phyloP scores from a whole-genome alignment of 495 filamentous ascomycete genomes.

The Sordaria brevicollis region DNA sequence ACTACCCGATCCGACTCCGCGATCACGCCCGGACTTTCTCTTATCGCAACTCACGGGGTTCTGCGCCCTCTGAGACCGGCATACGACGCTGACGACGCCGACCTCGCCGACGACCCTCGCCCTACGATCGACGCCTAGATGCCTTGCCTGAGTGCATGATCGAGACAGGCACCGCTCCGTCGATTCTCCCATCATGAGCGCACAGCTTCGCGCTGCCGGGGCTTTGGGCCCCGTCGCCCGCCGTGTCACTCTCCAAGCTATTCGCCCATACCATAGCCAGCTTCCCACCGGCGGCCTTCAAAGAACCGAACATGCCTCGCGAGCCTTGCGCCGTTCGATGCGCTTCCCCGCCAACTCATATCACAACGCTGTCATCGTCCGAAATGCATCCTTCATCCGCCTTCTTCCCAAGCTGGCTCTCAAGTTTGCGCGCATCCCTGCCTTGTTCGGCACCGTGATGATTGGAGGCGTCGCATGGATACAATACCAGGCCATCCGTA shows the following conservation, averaged over 20 bases:
- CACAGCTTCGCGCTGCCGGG: slow-evolving; percentile 67
- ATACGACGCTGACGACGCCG: background rate
- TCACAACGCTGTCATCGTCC: slow-evolving; percentile 76
- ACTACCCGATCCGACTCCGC: background rate
- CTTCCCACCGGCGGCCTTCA: slow-evolving; percentile 60
- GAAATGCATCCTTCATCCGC: slow-evolving; percentile 76
- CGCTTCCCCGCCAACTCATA: slow-evolving; percentile 73
- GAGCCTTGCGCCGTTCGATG: slow-evolving; percentile 47
- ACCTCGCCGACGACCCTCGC: background rate
- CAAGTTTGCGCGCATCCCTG: slow-evolving; percentile 79
- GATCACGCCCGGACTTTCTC: background rate
- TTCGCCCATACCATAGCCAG: slow-evolving; percentile 53
- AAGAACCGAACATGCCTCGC: slow-evolving; percentile 50
- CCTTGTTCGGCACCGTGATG: slow-evolving; percentile 80
- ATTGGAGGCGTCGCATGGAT: slow-evolving; percentile 82
- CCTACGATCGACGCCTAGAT: background rate
- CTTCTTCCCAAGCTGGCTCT: slow-evolving; percentile 79
- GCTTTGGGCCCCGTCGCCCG: slow-evolving; percentile 51
- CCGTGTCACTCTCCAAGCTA: slow-evolving; percentile 41
- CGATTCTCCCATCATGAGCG: slow-evolving; percentile 55
- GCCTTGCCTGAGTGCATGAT: background rate
- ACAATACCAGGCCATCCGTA: slow-evolving; percentile 92
- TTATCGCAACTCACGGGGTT: background rate
- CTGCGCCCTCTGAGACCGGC: background rate
- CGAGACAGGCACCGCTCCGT: background rate